Evolutionary conservation across 192 early-diverging fungal genomes (phyloP), one percentile per base, ranked within the genome.

Genomic region (Mortierella hygrophila): DNA sequence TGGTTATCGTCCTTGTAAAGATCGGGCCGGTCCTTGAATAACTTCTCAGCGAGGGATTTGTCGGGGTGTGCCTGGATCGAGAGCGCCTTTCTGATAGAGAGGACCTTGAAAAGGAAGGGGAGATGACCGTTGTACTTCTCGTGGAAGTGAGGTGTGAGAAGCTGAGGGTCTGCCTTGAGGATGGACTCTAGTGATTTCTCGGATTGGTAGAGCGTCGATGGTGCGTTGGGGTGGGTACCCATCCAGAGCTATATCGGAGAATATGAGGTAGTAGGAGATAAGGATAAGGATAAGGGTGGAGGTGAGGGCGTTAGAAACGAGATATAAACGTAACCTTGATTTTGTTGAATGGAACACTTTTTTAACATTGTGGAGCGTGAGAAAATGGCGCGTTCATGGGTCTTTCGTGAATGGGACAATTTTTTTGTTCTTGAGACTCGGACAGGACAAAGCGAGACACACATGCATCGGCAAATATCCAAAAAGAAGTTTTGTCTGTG

Each of bases 31-130:
- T 94, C 88, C 52, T 87, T 79, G 82, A 95, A 94, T 44, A 99
- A 90, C 52, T 89, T 82, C 54, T 91, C 81, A 5, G 97, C 98
- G n/a, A 98, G 91, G 23, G 65, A 79, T 88, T 99, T 99, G 90
- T 99, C 97, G 10, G 98, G 98, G 80, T 99, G 98, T 13, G 98
- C 98, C 87, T 99, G 98, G 79, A 99, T 99, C 23, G 97, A 97
- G 23, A 99, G 94, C 1, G 98, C 97, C 82, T 97, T 95, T 63
- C 90, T 88, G 41, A 97, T 94, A 29, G 96, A 96, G 40, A 96
- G 90, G 37, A 99, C 96, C 88, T 99, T 99, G 93, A 99, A 98
- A 55, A 99, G 91, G 88, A 98, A 99, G n/a, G 98, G 98, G 42
- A 99, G 91, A 81, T 97, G 95, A 41, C 93, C 92, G 35, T 91